Evolutionary conservation across 2,329 filamentous ascomycete species (phyloP).

Genomic region (Berkeleyomyces basicola): DNA sequence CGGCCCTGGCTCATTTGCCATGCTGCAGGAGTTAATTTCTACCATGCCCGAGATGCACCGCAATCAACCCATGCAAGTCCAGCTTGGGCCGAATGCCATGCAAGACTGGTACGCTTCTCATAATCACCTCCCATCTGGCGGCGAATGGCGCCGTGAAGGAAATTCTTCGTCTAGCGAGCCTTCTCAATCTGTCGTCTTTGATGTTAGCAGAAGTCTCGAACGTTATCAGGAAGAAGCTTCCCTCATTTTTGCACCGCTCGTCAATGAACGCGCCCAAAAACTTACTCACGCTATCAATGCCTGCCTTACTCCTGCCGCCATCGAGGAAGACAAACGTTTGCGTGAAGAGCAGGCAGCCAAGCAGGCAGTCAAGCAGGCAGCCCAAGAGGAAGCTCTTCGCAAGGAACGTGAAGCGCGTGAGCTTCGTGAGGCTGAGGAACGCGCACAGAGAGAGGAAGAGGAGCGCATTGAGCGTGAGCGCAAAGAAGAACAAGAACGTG

Average conservation of each 20-base stretch:
- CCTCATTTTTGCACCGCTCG: conserved; percentile 54
- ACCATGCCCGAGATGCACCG: conserved; percentile 31
- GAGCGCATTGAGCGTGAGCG: conserved; percentile 46
- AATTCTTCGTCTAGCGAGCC: conserved; percentile 38
- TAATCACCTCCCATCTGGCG: conserved; percentile 23
- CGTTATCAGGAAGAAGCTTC: conserved; percentile 85
- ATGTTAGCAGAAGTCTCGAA: conserved; percentile 49
- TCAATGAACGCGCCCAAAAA: conserved; percentile 49
- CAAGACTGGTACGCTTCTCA: conserved; percentile 32
- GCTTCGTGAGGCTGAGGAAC: conserved; percentile 52
- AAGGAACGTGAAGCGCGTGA: conserved; percentile 53
- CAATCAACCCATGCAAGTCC: conserved; percentile 40
- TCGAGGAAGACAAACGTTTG: conserved; percentile 51
- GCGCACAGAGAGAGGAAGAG: conserved; percentile 28
- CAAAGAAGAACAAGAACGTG: conserved; percentile 36
- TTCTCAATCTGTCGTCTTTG: conserved; percentile 60
- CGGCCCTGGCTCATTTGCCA: conserved; percentile 34
- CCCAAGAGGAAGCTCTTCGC: conserved; percentile 32
- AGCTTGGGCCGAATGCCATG: conserved; percentile 34
- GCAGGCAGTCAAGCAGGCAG: not conserved
- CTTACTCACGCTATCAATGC: conserved; percentile 51
- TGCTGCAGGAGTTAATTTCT: conserved; percentile 40
- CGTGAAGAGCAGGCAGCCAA: conserved; percentile 29
- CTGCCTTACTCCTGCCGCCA: conserved; percentile 64
- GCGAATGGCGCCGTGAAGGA: conserved; percentile 32